Evolutionary conservation across 345 rosid species (phyloP).

Genomic region (Carallia pectinifolia): DNA sequence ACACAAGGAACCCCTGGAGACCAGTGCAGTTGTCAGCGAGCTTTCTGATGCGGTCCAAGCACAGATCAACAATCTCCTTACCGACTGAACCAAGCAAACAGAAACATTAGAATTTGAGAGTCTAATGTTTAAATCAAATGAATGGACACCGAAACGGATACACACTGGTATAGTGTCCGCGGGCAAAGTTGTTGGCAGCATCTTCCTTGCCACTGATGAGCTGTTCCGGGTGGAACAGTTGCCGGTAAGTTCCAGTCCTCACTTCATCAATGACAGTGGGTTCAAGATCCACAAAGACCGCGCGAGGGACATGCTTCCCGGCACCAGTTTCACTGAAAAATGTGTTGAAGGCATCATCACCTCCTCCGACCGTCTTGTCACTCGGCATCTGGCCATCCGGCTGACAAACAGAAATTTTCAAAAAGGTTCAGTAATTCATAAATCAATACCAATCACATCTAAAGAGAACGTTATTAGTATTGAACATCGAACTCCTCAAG

Average conservation of each 20-base stretch:
- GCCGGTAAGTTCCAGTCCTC: conserved; percentile 28
- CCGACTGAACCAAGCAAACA: conserved; percentile 17
- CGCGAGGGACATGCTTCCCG: conserved; percentile 32
- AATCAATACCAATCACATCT: too few species aligned
- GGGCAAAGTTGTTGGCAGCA: conserved; percentile 35
- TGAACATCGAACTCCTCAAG: too few species aligned
- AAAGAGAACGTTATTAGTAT: too few species aligned
- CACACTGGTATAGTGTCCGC: conserved; percentile 31
- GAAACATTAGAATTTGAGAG: not conserved
- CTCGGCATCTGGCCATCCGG: conserved; percentile 34
- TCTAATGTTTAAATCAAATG: not conserved
- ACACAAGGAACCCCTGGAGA: conserved; percentile 31
- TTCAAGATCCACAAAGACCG: conserved; percentile 30
- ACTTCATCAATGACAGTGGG: conserved; percentile 32
- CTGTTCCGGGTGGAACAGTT: conserved; percentile 30
- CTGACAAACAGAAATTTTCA: not conserved
- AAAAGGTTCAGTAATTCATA: too few species aligned
- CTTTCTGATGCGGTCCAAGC: conserved; percentile 30
- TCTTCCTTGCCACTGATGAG: conserved; percentile 36
- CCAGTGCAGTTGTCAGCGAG: conserved; percentile 34
- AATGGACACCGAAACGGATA: not conserved
- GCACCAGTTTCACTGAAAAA: conserved; percentile 36
- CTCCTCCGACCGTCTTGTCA: conserved; percentile 31
- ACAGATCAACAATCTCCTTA: conserved; percentile 29
- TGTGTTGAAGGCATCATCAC: conserved; percentile 32